Evolutionary conservation across 495 filamentous ascomycete genomes (phyloP).

Genomic region (Neurospora pannonica): DNA sequence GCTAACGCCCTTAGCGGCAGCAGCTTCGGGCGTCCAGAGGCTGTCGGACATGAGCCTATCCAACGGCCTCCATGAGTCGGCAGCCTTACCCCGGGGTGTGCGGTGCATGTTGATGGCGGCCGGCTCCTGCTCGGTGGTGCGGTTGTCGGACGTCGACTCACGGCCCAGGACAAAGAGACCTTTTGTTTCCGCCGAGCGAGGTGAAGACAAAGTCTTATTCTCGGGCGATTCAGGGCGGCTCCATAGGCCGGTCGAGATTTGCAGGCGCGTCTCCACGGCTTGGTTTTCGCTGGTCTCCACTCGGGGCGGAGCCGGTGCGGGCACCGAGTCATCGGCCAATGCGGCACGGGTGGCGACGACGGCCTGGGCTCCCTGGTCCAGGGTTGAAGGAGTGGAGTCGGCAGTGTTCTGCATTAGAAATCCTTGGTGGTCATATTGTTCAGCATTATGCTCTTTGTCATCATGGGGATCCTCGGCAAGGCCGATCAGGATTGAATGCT

Average conservation of each 20-base stretch:
- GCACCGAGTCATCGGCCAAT: not conserved
- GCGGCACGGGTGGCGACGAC: not conserved
- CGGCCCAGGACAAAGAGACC: not conserved
- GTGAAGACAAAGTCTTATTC: not conserved
- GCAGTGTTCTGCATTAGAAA: not conserved
- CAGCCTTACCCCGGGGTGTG: slow-evolving; percentile 8
- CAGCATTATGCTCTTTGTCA: not conserved
- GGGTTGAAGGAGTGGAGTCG: not conserved
- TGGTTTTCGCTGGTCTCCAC: not conserved
- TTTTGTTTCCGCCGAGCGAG: slow-evolving; percentile 15
- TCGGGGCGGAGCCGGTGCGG: not conserved
- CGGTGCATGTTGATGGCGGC: slow-evolving; percentile 23
- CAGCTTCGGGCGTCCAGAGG: slow-evolving; percentile 19
- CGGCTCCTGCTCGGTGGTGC: slow-evolving; percentile 26
- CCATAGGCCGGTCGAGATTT: slow-evolving; percentile 16
- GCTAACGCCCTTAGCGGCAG: slow-evolving; percentile 2
- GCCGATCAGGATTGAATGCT: slow-evolving; percentile 24
- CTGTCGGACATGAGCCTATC: slow-evolving; percentile 18
- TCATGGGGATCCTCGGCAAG: slow-evolving; percentile 9
- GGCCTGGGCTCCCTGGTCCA: not conserved
- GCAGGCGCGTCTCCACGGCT: slow-evolving; percentile 7
- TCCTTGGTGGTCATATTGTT: not conserved
- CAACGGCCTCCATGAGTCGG: slow-evolving; percentile 12
- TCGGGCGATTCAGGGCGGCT: slow-evolving; percentile 1
- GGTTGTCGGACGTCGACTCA: slow-evolving; percentile 10